Evolutionary conservation across 306 rosid species (phyloP).

Genomic region (Corylus avellana): DNA sequence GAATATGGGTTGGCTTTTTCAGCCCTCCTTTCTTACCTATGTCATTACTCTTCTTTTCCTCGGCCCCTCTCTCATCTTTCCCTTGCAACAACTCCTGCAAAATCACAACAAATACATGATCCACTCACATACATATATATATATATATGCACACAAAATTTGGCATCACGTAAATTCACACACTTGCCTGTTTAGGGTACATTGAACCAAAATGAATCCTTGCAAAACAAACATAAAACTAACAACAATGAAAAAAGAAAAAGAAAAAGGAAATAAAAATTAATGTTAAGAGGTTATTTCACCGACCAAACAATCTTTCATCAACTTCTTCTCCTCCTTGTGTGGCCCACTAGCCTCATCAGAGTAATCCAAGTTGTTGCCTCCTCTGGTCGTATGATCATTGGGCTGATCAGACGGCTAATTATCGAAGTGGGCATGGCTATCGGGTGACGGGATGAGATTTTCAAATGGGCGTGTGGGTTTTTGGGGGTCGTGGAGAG

Average conservation of each 20-base stretch:
- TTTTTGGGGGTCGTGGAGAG: conserved; percentile 21
- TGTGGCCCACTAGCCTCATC: conserved; percentile 34
- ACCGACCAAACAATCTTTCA: conserved; percentile 56
- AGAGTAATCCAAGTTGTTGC: conserved; percentile 30
- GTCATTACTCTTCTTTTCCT: conserved; percentile 42
- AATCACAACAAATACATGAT: conserved; percentile 20
- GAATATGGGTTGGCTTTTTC: conserved; percentile 9
- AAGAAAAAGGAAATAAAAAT: conserved; percentile 7
- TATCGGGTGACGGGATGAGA: conserved; percentile 2
- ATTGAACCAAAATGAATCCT: conserved; percentile 54
- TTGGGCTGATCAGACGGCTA: conserved; percentile 50
- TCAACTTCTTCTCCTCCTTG: conserved; percentile 22
- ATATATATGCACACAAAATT: neutral
- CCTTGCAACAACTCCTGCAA: conserved; percentile 38
- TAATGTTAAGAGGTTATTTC: neutral
- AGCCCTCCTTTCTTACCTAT: conserved; percentile 47
- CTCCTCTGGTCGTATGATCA: conserved; percentile 40
- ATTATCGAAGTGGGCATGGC: conserved; percentile 28
- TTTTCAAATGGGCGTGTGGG: conserved; percentile 24
- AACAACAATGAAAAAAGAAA: conserved; percentile 16
- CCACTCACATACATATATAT: conserved; percentile 8
- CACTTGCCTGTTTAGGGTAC: conserved; percentile 24
- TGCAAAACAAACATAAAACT: conserved; percentile 11
- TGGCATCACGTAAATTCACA: neutral
- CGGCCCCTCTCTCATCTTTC: conserved; percentile 30